Conservation (phyloP, 2,329 filamentous ascomycete genomes). For the Parascedosporium putredinis region DNA sequence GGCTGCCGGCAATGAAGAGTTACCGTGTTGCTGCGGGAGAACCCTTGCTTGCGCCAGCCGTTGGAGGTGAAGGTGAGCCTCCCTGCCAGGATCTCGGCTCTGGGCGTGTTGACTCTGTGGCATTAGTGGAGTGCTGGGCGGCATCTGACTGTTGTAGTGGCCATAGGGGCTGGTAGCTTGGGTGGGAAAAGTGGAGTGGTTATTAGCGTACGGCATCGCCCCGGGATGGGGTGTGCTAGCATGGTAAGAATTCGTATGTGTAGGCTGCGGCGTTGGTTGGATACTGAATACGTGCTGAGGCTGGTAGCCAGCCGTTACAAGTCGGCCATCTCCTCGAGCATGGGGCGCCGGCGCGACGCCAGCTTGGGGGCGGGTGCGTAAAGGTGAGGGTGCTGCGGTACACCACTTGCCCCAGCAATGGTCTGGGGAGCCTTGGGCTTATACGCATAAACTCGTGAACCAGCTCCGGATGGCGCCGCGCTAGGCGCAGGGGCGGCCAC, state of each 20-base stretch:
- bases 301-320: neutral
- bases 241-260: too few species aligned
- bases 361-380: neutral
- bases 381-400: neutral
- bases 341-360: neutral
- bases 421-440: neutral
- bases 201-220: too few species aligned
- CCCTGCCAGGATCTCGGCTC: neutral
- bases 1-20: neutral
- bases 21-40: neutral
- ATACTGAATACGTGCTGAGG: neutral
- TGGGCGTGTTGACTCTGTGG: neutral
- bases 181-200: neutral
- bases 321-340: neutral
- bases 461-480: neutral
- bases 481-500: constrained; percentile 8
- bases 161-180: neutral
- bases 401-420: neutral
- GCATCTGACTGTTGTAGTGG: neutral
- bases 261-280: neutral
- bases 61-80: neutral
- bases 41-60: neutral
- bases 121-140: neutral
- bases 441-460: neutral
- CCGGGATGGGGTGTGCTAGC: too few species aligned